Percentiles rank a stretch among this genome's conserved stretches.
Evolutionary conservation across 73 alveolate genomes (phyloP).

Genomic region (Durusdinium trenchii): DNA sequence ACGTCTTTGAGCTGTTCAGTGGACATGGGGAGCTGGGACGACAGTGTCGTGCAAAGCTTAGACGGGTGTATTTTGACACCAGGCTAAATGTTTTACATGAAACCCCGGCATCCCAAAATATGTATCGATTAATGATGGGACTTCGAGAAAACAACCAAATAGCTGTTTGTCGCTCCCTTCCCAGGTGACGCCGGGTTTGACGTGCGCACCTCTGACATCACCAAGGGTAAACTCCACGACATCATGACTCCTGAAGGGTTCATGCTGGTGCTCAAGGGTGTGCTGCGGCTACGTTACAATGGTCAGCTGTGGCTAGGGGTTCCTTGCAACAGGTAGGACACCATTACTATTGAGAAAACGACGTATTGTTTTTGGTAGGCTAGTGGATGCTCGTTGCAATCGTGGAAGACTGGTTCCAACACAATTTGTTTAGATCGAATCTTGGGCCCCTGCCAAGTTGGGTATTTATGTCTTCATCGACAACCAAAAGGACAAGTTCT

Average conservation of each 20-base stretch:
- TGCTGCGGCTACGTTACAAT: background rate
- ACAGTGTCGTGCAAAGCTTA: background rate
- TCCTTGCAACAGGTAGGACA: background rate
- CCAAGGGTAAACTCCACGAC: background rate
- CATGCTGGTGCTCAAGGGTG: background rate
- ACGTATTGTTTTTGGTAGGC: no score
- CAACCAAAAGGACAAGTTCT: background rate
- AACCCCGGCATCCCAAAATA: no score
- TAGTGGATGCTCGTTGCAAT: no score
- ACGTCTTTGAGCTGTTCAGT: background rate
- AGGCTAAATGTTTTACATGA: no score
- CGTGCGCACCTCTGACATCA: background rate
- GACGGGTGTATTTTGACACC: no score
- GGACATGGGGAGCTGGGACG: background rate
- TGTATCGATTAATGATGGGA: no score
- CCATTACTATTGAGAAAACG: no score
- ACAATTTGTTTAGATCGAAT: background rate
- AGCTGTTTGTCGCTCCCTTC: no score
- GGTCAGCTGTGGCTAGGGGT: constrained; percentile 3
- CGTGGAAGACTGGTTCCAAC: background rate
- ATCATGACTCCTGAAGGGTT: background rate
- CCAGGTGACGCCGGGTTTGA: background rate
- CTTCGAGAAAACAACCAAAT: background rate
- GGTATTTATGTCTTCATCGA: background rate
- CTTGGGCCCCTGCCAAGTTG: background rate